A percentile compares a stretch with the other conserved stretches of the same genome.
These are phyloP conservation scores for Westerdykella sp. DNA, from an alignment of 2,329 filamentous ascomycete genomes.

Conservation along the genomic window DNA sequence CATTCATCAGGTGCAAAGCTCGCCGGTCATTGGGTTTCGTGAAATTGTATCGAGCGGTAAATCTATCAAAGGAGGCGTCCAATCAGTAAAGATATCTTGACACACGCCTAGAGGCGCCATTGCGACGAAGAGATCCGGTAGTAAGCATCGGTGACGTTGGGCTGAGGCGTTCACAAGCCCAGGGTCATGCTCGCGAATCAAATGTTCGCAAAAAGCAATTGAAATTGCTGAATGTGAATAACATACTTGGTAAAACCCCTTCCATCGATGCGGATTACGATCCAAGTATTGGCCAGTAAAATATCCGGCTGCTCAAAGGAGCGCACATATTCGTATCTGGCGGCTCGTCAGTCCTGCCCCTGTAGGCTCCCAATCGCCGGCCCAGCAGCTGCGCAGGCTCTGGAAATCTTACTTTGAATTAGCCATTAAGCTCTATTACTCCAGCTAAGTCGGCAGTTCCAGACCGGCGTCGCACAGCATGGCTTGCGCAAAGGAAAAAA, in stretches of 20 bases:
- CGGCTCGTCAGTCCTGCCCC: slow-evolving; percentile 3
- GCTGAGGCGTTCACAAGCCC: not conserved
- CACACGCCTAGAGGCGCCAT: slow-evolving; percentile 1
- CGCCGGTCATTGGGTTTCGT: slow-evolving; percentile 86
- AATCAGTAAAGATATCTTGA: not conserved
- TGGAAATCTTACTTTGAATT: slow-evolving; percentile 14
- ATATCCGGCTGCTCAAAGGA: slow-evolving; percentile 76
- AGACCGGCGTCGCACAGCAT: slow-evolving; percentile 7
- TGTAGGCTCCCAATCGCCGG: not conserved
- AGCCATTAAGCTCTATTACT: slow-evolving; percentile 9
- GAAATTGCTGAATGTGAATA: slow-evolving; percentile 5
- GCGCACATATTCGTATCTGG: slow-evolving; percentile 89
- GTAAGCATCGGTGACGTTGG: not conserved
- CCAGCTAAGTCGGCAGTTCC: slow-evolving; percentile 1
- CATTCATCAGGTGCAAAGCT: slow-evolving; percentile 90
- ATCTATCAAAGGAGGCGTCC: slow-evolving; percentile 43
- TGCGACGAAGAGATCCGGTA: not conserved
- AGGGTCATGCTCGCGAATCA: not conserved
- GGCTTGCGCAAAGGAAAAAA: not conserved
- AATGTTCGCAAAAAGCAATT: not conserved
- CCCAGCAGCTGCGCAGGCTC: not conserved
- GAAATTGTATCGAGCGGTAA: slow-evolving; percentile 78
- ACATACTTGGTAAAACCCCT: slow-evolving; percentile 85
- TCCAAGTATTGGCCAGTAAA: slow-evolving; percentile 87
- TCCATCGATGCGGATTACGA: slow-evolving; percentile 89